Conservation (phyloP, 148 eudicot species). For the Cornus kousa region DNA sequence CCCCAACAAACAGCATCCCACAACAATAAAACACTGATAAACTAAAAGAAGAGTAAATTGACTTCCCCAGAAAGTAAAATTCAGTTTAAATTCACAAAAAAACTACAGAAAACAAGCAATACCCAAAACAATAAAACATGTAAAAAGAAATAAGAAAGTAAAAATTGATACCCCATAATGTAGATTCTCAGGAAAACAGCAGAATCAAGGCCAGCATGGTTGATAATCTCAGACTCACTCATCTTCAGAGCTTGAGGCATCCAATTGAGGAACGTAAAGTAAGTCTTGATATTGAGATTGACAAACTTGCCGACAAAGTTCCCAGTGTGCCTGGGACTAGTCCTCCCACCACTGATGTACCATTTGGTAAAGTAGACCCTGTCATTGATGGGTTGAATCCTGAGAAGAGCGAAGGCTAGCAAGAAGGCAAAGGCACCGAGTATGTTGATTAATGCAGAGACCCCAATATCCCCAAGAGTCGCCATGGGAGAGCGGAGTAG, state of each 20-base stretch:
- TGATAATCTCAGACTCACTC: slow-evolving; percentile 64
- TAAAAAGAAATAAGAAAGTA: not conserved
- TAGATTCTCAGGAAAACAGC: slow-evolving; percentile 92
- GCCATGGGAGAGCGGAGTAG: slow-evolving; percentile 46
- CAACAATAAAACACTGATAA: not conserved
- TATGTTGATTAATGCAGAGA: slow-evolving; percentile 85
- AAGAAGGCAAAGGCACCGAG: slow-evolving; percentile 69
- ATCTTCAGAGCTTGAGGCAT: slow-evolving; percentile 90
- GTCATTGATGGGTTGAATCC: slow-evolving; percentile 93
- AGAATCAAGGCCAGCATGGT: slow-evolving; percentile 97
- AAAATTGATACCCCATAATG: slow-evolving; percentile 62
- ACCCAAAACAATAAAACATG: not conserved
- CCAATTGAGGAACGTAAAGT: slow-evolving; percentile 86
- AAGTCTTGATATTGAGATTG: slow-evolving; percentile 70
- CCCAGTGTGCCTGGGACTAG: slow-evolving; percentile 37
- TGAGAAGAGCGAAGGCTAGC: slow-evolving; percentile 82
- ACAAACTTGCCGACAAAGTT: slow-evolving; percentile 80
- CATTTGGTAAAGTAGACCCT: slow-evolving; percentile 91
- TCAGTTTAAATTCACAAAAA: not conserved
- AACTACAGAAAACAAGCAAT: not conserved
- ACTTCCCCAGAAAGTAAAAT: not conserved
- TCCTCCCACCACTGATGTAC: slow-evolving; percentile 74
- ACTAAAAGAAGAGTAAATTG: not conserved
- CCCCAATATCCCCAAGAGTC: slow-evolving; percentile 80
- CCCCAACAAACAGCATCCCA: not conserved